phyloP scores from a whole-genome alignment of 257 asterid genomes.

The Scutellaria minor region DNA sequence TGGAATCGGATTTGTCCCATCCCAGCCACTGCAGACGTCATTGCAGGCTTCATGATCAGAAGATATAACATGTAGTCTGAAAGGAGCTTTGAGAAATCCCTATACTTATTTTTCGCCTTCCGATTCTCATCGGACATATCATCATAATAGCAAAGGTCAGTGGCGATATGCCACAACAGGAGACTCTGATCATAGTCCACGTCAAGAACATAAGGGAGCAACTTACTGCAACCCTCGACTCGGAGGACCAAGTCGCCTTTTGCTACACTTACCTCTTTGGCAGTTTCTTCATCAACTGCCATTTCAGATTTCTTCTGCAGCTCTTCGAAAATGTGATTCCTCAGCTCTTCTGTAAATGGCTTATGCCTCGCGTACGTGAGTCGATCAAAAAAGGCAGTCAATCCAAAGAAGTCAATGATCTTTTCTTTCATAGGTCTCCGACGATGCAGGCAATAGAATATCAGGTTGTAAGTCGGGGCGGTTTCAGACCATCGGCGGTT shows the following conservation, averaged over 20 bases:
- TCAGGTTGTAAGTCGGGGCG: slow-evolving; percentile 43
- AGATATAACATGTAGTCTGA: slow-evolving; percentile 67
- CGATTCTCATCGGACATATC: neutral
- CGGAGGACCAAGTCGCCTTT: slow-evolving; percentile 56
- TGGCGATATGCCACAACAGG: slow-evolving; percentile 64
- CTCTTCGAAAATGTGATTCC: slow-evolving; percentile 47
- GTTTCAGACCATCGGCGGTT: slow-evolving; percentile 51
- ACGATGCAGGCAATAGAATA: slow-evolving; percentile 38
- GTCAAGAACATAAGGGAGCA: slow-evolving; percentile 35
- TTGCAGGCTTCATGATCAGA: slow-evolving; percentile 57
- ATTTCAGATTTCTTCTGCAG: slow-evolving; percentile 38
- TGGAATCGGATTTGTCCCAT: slow-evolving; percentile 59
- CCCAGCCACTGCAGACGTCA: slow-evolving; percentile 63
- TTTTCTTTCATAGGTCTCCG: slow-evolving; percentile 31
- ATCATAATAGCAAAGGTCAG: slow-evolving; percentile 51
- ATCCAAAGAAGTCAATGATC: slow-evolving; percentile 33
- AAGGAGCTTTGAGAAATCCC: slow-evolving; percentile 47
- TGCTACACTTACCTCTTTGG: slow-evolving; percentile 51
- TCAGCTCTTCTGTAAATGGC: slow-evolving; percentile 33
- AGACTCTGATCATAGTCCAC: slow-evolving; percentile 59
- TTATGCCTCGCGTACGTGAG: slow-evolving; percentile 24
- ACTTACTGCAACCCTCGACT: slow-evolving; percentile 14
- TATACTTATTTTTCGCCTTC: neutral
- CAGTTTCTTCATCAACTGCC: slow-evolving; percentile 44
- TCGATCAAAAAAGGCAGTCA: slow-evolving; percentile 32